phyloP scores from a whole-genome alignment of 805 yeast species.

The Candida berthetii region DNA sequence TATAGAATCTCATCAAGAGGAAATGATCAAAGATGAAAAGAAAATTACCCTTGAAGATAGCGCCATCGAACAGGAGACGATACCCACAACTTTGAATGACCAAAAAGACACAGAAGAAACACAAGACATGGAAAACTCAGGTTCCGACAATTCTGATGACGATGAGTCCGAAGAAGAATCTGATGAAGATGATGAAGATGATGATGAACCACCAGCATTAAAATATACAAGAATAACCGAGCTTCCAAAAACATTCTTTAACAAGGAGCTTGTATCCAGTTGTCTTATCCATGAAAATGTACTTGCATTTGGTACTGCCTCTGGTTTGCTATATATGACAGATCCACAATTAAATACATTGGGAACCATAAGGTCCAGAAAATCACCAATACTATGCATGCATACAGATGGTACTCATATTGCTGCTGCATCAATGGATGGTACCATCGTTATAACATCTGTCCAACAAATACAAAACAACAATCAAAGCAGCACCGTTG shows the following conservation, averaged over 20 bases:
- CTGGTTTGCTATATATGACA: slow-evolving; percentile 73
- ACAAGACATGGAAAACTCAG: no score
- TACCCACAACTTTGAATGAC: neutral
- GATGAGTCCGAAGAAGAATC: slow-evolving; percentile 19
- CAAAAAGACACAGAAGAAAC: neutral
- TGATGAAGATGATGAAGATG: slow-evolving; percentile 34
- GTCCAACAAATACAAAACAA: slow-evolving; percentile 22
- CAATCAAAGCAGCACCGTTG: slow-evolving; percentile 26
- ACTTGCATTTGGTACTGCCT: slow-evolving; percentile 82
- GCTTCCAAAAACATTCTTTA: slow-evolving; percentile 67
- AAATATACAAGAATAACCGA: slow-evolving; percentile 66
- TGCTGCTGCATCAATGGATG: slow-evolving; percentile 91
- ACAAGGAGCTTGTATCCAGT: slow-evolving; percentile 73
- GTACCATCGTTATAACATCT: slow-evolving; percentile 81
- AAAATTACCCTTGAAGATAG: no score
- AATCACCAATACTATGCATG: slow-evolving; percentile 74
- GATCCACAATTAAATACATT: slow-evolving; percentile 52
- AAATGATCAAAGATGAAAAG: no score
- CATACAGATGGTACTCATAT: slow-evolving; percentile 68
- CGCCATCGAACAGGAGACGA: no score
- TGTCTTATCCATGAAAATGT: slow-evolving; percentile 53
- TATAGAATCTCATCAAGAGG: no score
- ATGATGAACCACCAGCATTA: slow-evolving; percentile 62
- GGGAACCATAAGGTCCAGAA: slow-evolving; percentile 76
- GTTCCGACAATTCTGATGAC: slow-evolving; percentile 3